Percentiles rank a stretch among this genome's conserved stretches.
phyloP scores from a whole-genome alignment of 164 flowering plant genomes.

The Magnolia officinalis region DNA sequence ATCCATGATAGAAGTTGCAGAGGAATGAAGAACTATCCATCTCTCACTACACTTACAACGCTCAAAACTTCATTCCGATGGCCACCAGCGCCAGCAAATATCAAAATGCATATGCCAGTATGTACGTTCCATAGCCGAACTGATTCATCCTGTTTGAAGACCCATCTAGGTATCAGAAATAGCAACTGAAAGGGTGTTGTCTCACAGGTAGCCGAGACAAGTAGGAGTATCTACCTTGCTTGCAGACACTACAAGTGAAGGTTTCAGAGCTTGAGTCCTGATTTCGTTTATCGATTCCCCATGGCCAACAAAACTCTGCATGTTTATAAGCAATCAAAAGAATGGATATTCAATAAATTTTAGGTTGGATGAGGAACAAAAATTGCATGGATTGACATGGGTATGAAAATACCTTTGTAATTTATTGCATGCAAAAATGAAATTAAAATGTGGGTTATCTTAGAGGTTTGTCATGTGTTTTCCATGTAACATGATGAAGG shows the following conservation, averaged over 20 bases:
- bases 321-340: conserved; percentile 4
- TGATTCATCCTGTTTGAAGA: conserved; percentile 79
- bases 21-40: background rate
- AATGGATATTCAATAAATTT: background rate
- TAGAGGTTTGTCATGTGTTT: no score
- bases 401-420: background rate
- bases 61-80: conserved; percentile 98
- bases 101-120: conserved; percentile 89
- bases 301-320: conserved; percentile 97
- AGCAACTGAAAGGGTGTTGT: background rate
- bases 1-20: background rate
- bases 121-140: conserved; percentile 96
- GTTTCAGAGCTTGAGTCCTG: conserved; percentile 82
- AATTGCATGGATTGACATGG: background rate
- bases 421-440: background rate
- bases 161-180: conserved; percentile 2
- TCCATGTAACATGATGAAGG: no score
- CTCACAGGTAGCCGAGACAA: background rate
- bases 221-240: conserved; percentile 59
- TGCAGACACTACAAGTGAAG: conserved; percentile 88
- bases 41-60: conserved; percentile 51
- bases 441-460: background rate
- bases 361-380: background rate
- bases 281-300: conserved; percentile 96
- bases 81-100: conserved; percentile 98